phyloP scores from a whole-genome alignment of 345 rosid species.

The Garcia nutans region DNA sequence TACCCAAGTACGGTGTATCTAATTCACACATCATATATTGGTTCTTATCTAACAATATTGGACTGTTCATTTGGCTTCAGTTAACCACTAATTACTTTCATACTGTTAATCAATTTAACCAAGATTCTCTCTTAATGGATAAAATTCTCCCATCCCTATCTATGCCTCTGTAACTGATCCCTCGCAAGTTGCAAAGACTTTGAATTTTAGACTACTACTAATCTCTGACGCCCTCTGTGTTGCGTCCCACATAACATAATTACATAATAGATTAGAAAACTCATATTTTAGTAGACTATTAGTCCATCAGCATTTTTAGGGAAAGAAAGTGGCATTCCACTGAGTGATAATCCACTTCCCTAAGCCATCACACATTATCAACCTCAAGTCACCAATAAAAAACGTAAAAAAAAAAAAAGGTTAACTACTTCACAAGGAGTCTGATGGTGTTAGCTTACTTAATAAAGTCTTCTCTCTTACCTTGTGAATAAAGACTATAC shows the following conservation, averaged over 20 bases:
- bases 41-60: not conserved
- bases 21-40: no score
- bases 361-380: not conserved
- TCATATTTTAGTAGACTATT: not conserved
- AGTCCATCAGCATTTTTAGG: not conserved
- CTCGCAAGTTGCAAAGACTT: no score
- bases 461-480: not conserved
- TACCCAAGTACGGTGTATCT: no score
- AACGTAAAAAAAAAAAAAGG: not conserved
- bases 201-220: no score
- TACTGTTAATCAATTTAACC: no score
- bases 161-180: no score
- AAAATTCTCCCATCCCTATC: not conserved
- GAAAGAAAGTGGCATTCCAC: not conserved
- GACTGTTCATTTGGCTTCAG: not conserved
- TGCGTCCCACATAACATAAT: not conserved
- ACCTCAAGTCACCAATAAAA: not conserved
- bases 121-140: not conserved
- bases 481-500: conserved; percentile 6
- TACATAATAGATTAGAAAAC: not conserved
- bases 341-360: no score
- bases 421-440: not conserved
- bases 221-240: no score
- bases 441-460: no score
- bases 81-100: not conserved